phyloP scores from a whole-genome alignment of 1,284 basidiomycete species.

The Neolentinus lepideus region DNA sequence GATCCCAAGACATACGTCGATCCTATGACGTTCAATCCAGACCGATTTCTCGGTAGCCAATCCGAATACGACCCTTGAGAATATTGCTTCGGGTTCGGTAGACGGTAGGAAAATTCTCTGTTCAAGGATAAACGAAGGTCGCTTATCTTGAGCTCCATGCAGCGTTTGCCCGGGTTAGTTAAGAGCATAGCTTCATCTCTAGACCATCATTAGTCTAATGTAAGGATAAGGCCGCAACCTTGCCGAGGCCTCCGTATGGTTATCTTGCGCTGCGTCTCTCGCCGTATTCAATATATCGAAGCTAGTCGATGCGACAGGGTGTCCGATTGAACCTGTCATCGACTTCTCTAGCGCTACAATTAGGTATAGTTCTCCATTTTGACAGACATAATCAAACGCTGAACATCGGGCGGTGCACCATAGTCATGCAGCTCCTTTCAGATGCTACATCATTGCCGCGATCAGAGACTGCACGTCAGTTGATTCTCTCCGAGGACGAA shows the following conservation, averaged over 20 bases:
- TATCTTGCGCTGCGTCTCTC: slow-evolving; percentile 1
- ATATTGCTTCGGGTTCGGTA: background rate
- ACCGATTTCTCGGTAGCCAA: slow-evolving; percentile 12
- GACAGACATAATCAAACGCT: too few species aligned
- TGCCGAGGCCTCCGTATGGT: slow-evolving; percentile 1
- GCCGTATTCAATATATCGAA: slow-evolving; percentile 2
- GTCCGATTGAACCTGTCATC: slow-evolving; percentile 34
- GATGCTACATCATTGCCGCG: background rate
- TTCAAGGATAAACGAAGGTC: too few species aligned
- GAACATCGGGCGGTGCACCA: too few species aligned
- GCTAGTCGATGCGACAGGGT: slow-evolving; percentile 23
- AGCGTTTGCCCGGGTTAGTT: background rate
- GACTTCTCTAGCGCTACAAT: background rate
- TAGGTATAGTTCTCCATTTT: background rate
- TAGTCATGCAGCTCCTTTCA: background rate
- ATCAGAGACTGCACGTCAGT: background rate
- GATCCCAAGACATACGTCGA: slow-evolving; percentile 11
- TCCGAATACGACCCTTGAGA: slow-evolving; percentile 3
- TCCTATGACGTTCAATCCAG: slow-evolving; percentile 13
- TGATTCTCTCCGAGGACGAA: background rate
- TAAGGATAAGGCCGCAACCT: background rate
- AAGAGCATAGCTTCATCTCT: background rate
- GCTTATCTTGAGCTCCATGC: background rate
- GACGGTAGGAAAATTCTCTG: background rate
- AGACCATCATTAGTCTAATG: too few species aligned